Evolutionary conservation across 129 eudicot genomes (phyloP).

Genomic region (Dittrichia graveolens): DNA sequence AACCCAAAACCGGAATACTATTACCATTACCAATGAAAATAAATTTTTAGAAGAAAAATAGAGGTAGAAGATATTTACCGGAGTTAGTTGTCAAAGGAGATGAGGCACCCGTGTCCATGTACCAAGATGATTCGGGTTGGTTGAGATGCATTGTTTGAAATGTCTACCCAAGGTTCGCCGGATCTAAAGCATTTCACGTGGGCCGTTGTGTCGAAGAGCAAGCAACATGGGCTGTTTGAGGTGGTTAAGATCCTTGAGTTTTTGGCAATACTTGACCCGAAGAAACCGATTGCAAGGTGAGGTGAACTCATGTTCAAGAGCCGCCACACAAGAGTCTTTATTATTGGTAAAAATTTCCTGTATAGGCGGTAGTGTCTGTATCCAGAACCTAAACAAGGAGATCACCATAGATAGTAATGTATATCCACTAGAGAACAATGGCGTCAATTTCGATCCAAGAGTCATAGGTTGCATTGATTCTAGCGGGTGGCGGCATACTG

Average conservation of each 20-base stretch:
- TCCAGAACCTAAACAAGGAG: not conserved
- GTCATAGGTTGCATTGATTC: not conserved
- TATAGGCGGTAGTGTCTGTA: not conserved
- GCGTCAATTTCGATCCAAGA: no score
- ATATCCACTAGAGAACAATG: not conserved
- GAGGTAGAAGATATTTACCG: not conserved
- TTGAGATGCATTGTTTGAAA: not conserved
- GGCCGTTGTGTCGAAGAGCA: not conserved
- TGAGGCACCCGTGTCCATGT: conserved; percentile 1
- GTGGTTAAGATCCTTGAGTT: not conserved
- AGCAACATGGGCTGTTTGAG: not conserved
- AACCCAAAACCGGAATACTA: not conserved
- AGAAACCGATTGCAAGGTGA: not conserved
- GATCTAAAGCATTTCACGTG: not conserved
- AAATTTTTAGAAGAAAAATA: not conserved
- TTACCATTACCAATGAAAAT: conserved; percentile 4
- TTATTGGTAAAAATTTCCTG: no score
- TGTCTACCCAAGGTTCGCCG: not conserved
- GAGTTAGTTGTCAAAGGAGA: not conserved
- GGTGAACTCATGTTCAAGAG: no score
- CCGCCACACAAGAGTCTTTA: no score
- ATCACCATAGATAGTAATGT: not conserved
- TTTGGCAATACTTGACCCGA: not conserved
- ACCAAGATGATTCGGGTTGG: not conserved
- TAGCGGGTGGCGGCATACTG: not conserved